Conservation (phyloP, 2,329 filamentous ascomycete genomes). For the Sporothrix mexicana region DNA sequence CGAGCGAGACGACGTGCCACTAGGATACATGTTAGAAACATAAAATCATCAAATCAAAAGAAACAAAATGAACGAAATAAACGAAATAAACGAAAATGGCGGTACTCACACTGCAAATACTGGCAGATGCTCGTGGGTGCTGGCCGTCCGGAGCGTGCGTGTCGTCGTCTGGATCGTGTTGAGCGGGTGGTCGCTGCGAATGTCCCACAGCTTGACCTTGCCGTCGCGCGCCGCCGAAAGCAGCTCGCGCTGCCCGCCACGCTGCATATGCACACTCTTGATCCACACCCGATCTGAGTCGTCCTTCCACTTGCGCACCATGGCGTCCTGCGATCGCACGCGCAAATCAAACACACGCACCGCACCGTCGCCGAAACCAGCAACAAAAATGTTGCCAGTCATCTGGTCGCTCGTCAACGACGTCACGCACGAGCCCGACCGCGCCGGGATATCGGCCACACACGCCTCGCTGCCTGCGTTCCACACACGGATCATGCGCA, state of each 20-base stretch:
- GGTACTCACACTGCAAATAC: slow-evolving; percentile 89
- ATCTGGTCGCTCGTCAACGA: slow-evolving; percentile 97
- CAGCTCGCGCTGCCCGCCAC: slow-evolving; percentile 89
- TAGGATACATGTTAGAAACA: slow-evolving; percentile 46
- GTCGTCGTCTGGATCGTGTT: slow-evolving; percentile 75
- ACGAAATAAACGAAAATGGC: slow-evolving; percentile 11
- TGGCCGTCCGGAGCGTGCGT: slow-evolving; percentile 81
- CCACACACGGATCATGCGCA: slow-evolving; percentile 95
- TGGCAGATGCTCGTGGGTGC: slow-evolving; percentile 93
- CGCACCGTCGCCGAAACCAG: slow-evolving; percentile 94
- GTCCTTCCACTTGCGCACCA: slow-evolving; percentile 97
- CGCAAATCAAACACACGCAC: slow-evolving; percentile 94
- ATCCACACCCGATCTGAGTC: slow-evolving; percentile 87
- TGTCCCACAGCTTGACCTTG: slow-evolving; percentile 95
- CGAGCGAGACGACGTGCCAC: slow-evolving; percentile 83
- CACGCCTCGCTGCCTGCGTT: slow-evolving; percentile 93
- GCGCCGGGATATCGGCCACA: slow-evolving; percentile 89
- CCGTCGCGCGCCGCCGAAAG: slow-evolving; percentile 90
- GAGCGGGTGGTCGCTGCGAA: slow-evolving; percentile 80
- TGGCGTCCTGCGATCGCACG: slow-evolving; percentile 79
- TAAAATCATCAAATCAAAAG: slow-evolving; percentile 9
- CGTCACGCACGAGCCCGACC: slow-evolving; percentile 94
- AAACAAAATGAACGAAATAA: neutral
- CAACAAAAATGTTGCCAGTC: slow-evolving; percentile 93
- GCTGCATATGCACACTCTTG: slow-evolving; percentile 94